Evolutionary conservation across 257 asterid genomes (phyloP), one percentile per base, ranked within the genome.

Genomic region (Hygrophila difformis): DNA sequence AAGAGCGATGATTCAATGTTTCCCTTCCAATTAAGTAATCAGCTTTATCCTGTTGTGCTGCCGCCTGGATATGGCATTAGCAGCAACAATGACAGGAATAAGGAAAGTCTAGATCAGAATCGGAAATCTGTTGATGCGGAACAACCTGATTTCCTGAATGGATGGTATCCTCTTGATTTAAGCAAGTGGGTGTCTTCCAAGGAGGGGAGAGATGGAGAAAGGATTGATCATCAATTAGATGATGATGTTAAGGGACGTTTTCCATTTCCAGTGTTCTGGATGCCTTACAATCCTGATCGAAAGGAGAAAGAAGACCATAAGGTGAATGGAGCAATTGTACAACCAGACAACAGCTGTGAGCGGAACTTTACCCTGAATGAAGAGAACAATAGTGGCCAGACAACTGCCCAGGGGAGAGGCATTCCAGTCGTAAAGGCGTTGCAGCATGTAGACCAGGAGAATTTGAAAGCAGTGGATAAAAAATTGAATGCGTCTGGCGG

Each of bases 191-290:
- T 21, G 3, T 57, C 62, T 7, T 22, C 55, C 3, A 62, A 60
- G 74, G 51, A 67, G 29, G 51, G 18, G 6, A 66, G 58, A 29
- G 62, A 62, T 13, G 23, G 3, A 12, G 34, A 5, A 23, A 49
- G 43, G n/a, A n/a, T n/a, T n/a, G n/a, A n/a, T n/a, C n/a, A n/a
- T n/a, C n/a, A n/a, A n/a, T n/a, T n/a, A 29, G 63, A 51, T 18
- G 66, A 57, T 49, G 61, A 23, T 17, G 65, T 38, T 4, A 55
- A 53, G 53, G 40, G 40, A 23, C 51, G 20, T 11, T 45, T 69
- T 14, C 84, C 79, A 14, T 76, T 65, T 53, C 95, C 83, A 5
- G 12, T 70, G 5, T 33, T 73, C 40, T 81, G 82, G 91, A 66
- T 76, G 59, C 95, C 95, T 54, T 65, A 66, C 18, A 66, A 63